Conservation (phyloP, 2,329 filamentous ascomycete genomes). For the Colletotrichum sp. region DNA sequence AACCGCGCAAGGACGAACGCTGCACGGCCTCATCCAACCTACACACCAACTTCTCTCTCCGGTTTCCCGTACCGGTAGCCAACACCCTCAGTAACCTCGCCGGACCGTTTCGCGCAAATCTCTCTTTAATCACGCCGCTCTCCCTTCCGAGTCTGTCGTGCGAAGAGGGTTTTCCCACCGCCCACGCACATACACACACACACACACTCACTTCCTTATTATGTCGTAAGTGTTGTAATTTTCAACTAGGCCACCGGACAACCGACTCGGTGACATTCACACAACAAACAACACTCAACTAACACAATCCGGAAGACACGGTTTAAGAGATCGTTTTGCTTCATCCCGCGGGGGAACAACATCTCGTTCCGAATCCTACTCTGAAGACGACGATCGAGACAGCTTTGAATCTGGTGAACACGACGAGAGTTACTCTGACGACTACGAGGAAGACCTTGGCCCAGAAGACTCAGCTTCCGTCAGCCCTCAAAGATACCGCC, state of each 20-base stretch:
- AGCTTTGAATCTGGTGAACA: constrained; percentile 29
- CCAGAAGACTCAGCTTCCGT: constrained; percentile 63
- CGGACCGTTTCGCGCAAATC: constrained; percentile 19
- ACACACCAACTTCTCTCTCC: neutral
- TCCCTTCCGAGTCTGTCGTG: constrained; percentile 46
- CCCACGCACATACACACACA: constrained; percentile 22
- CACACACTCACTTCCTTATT: constrained; percentile 34
- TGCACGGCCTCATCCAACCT: neutral
- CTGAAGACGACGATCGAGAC: constrained; percentile 41
- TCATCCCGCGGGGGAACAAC: constrained; percentile 22
- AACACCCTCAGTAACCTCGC: constrained; percentile 1
- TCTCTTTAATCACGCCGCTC: constrained; percentile 51
- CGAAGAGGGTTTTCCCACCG: constrained; percentile 42
- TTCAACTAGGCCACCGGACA: constrained; percentile 18
- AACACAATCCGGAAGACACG: constrained; percentile 16
- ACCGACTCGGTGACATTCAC: constrained; percentile 13
- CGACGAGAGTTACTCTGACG: constrained; percentile 31
- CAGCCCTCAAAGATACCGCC: constrained; percentile 35
- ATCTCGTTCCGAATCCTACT: constrained; percentile 37
- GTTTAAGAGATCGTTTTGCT: constrained; percentile 20
- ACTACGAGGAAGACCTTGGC: constrained; percentile 42
- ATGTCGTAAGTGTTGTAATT: constrained; percentile 36
- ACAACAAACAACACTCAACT: constrained; percentile 22
- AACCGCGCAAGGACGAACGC: constrained; percentile 13
- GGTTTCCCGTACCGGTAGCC: neutral